These are phyloP conservation scores for Hyphopichia homilentoma DNA, from an alignment of 805 yeast genomes.

Conservation along the genomic window DNA sequence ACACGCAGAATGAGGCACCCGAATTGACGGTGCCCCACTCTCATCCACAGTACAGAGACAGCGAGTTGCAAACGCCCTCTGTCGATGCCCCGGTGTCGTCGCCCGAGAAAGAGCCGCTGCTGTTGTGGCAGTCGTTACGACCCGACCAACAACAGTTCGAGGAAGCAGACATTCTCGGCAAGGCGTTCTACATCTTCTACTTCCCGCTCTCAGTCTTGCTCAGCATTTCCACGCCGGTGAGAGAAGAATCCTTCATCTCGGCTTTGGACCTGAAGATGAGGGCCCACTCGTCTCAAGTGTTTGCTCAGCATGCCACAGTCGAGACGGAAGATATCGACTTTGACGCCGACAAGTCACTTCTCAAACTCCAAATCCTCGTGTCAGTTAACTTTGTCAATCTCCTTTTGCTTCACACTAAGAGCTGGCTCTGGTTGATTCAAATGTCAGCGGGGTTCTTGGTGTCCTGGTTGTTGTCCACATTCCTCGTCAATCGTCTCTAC, in stretches of 20 bases:
- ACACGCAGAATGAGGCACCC: too few relatives aligned
- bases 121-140: background rate
- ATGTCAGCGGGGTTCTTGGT: conserved; percentile 13
- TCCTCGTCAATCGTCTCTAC: background rate
- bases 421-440: conserved; percentile 8
- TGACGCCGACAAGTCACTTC: conserved; percentile 14
- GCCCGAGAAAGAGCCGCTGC: background rate
- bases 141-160: conserved; percentile 14
- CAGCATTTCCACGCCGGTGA: conserved; percentile 30
- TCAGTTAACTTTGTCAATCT: conserved; percentile 22
- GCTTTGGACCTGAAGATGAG: conserved; percentile 4
- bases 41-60: conserved; percentile 4
- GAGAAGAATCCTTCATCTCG: conserved; percentile 15
- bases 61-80: conserved; percentile 1
- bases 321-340: conserved; percentile 11
- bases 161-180: conserved; percentile 6
- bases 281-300: background rate
- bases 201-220: conserved; percentile 24
- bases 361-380: conserved; percentile 25
- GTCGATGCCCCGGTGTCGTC: background rate
- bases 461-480: conserved; percentile 5
- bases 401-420: conserved; percentile 8
- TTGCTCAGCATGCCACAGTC: conserved; percentile 3
- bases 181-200: conserved; percentile 12
- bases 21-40: conserved; percentile 3